Base-by-base conservation (phyloP, 495 filamentous ascomycete genomes). In the Lepraria neglecta region DNA sequence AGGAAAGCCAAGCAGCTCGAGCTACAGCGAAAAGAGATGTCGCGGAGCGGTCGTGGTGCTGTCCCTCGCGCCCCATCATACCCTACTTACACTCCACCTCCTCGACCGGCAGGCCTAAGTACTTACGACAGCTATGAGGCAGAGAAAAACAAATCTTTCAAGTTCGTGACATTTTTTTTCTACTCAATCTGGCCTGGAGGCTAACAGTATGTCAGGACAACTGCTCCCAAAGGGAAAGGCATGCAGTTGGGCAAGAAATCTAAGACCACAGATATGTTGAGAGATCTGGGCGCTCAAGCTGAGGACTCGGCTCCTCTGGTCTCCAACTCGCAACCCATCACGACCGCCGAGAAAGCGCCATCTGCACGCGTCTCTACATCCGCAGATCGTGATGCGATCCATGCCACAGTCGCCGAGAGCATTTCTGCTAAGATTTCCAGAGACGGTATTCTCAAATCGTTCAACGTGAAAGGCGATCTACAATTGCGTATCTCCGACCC, bases 171-270 rank as follows among this genome's bases (percentile, higher is more conserved):
- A 14, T 30, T 6, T 42, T 15, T 24, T 11, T 27, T 10, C 27
- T 19, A 24, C 35, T 40, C 42, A 17, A 21, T 56, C 54, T 14
- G 48, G 55, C 21, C 48, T n/a, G 69, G 14, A 7, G 12, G 27
- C 62, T 69, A 42, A 66, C 52, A 28, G 30, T 33, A 27, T 21
- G 54, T 14, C 52, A 87, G 83, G 70, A 76, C 84, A 38, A 71
- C 85, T 51, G 83, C 88, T 31, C 82, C 84, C 42, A 91, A 92
- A 71, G 90, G 91, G 61, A 98, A 98, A 75, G 94, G 94, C 56
- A 97, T 98, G 94, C 92, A 97, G 73, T 76, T 98, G 44, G 95
- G 94, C 73, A 96, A 96, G 80, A 97, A 97, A 75, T 95, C 90
- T 40, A 96, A 96, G 78, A 89, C 88, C 33, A 94, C 89, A 15